These are phyloP conservation scores for Aspergillus sp. DNA, from an alignment of 2,329 filamentous ascomycete genomes.

Conservation along the genomic window DNA sequence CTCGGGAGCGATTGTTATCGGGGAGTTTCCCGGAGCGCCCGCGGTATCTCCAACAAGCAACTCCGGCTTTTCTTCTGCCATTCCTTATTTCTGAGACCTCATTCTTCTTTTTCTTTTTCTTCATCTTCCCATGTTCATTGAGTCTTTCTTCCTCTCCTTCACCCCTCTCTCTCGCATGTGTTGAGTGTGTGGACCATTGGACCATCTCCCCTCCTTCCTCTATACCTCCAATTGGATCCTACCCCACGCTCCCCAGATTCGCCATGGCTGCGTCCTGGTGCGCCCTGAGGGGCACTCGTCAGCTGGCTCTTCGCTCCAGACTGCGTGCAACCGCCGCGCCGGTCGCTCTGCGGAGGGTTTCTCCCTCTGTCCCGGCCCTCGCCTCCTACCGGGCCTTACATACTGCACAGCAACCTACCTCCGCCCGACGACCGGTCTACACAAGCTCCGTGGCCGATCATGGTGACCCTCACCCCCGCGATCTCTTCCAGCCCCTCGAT, in stretches of 20 bases:
- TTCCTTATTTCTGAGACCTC: neutral
- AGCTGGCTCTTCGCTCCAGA: conserved; percentile 34
- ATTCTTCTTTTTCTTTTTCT: conserved; percentile 2
- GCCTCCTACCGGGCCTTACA: conserved; percentile 30
- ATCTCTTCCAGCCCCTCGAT: conserved; percentile 49
- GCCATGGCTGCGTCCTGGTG: conserved; percentile 35
- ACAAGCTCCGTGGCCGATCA: conserved; percentile 91
- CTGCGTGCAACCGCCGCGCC: conserved; percentile 23
- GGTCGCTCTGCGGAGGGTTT: conserved; percentile 21
- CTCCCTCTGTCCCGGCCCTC: conserved; percentile 30
- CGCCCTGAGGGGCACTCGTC: conserved; percentile 35
- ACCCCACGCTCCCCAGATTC: neutral
- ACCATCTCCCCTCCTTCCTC: neutral
- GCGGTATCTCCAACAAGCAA: neutral
- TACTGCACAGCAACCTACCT: conserved; percentile 23
- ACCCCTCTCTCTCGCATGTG: neutral
- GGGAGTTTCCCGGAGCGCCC: neutral
- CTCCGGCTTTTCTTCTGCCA: neutral
- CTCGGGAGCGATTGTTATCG: neutral
- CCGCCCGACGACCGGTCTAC: conserved; percentile 59
- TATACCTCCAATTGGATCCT: conserved; percentile 2
- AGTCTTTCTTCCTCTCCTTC: conserved; percentile 1
- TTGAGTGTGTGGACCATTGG: neutral
- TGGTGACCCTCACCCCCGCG: conserved; percentile 45
- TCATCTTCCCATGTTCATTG: conserved; percentile 2